A percentile compares a stretch with the other conserved stretches of the same genome.
Evolutionary conservation across 2,329 filamentous ascomycete species (phyloP).

Genomic region (Rhynchosporium graminicola): DNA sequence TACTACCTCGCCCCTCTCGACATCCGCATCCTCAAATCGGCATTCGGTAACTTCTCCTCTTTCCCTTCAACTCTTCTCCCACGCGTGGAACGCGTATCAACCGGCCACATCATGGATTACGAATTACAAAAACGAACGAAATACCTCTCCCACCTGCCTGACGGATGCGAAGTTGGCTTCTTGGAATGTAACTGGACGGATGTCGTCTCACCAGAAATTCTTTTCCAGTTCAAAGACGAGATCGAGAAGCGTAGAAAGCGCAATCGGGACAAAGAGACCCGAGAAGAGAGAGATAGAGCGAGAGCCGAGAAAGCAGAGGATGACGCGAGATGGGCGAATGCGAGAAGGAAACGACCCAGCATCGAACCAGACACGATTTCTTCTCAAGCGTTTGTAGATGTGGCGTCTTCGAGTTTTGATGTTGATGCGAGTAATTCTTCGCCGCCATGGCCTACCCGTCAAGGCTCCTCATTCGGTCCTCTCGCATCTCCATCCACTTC

Average conservation of each 20-base stretch:
- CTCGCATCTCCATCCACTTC: conserved; percentile 80
- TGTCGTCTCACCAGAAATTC: conserved; percentile 60
- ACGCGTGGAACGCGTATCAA: conserved; percentile 70
- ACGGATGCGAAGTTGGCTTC: conserved; percentile 72
- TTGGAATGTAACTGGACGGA: conserved; percentile 77
- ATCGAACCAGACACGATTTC: conserved; percentile 40
- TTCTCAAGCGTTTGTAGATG: conserved; percentile 66
- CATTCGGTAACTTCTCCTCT: conserved; percentile 65
- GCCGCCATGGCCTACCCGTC: conserved; percentile 56
- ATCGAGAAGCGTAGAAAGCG: conserved; percentile 63
- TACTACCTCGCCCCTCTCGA: conserved; percentile 73
- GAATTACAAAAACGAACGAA: conserved; percentile 69
- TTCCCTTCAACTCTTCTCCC: conserved; percentile 72
- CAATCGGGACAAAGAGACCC: conserved; percentile 66
- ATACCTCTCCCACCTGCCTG: conserved; percentile 69
- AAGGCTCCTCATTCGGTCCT: conserved; percentile 62
- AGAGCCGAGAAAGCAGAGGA: conserved; percentile 69
- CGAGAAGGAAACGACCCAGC: conserved; percentile 56
- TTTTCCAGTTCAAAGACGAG: conserved; percentile 62
- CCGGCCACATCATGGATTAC: conserved; percentile 70
- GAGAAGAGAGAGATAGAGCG: conserved; percentile 69
- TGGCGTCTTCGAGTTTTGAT: conserved; percentile 52
- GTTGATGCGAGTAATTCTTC: conserved; percentile 49
- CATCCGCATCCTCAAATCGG: conserved; percentile 70
- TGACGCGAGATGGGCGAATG: conserved; percentile 61